Conservation (phyloP, 805 yeast species). For the Metschnikowia gruessii region DNA sequence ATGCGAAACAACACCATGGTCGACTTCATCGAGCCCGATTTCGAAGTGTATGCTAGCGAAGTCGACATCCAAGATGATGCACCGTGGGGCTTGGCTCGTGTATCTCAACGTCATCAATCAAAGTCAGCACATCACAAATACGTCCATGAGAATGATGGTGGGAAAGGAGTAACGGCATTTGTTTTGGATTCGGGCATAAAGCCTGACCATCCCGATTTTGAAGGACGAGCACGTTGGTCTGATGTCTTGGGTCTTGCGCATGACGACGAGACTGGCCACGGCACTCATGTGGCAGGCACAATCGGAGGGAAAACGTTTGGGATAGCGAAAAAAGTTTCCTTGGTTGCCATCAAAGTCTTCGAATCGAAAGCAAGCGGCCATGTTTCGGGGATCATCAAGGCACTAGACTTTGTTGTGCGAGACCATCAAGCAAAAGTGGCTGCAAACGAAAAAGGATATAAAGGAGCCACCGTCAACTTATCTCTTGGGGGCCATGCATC, state of each 20-base stretch:
- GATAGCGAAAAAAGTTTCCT: background rate
- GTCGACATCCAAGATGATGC: slow-evolving; percentile 72
- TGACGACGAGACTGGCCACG: background rate
- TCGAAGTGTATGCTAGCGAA: slow-evolving; percentile 29
- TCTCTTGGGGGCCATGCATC: background rate
- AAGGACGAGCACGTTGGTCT: background rate
- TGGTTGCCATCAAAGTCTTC: background rate
- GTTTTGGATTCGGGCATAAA: slow-evolving; percentile 89
- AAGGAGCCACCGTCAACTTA: background rate
- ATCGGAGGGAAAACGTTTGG: background rate
- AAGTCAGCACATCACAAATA: slow-evolving; percentile 30
- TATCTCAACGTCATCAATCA: slow-evolving; percentile 70
- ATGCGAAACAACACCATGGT: slow-evolving; percentile 18
- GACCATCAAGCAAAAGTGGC: background rate
- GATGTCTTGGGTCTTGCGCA: no score
- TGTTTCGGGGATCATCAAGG: background rate
- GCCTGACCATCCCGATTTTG: slow-evolving; percentile 6
- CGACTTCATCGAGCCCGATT: slow-evolving; percentile 24
- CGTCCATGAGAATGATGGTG: slow-evolving; percentile 66
- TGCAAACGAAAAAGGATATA: background rate
- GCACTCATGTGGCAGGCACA: background rate
- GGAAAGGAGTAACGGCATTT: slow-evolving; percentile 81
- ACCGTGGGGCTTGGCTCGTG: slow-evolving; percentile 92
- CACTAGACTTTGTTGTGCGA: background rate
- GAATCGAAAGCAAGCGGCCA: background rate